A percentile compares a stretch with the other conserved stretches of the same genome.
Conservation (phyloP, 345 rosid species). For the Conringia planisiliqua region DNA sequence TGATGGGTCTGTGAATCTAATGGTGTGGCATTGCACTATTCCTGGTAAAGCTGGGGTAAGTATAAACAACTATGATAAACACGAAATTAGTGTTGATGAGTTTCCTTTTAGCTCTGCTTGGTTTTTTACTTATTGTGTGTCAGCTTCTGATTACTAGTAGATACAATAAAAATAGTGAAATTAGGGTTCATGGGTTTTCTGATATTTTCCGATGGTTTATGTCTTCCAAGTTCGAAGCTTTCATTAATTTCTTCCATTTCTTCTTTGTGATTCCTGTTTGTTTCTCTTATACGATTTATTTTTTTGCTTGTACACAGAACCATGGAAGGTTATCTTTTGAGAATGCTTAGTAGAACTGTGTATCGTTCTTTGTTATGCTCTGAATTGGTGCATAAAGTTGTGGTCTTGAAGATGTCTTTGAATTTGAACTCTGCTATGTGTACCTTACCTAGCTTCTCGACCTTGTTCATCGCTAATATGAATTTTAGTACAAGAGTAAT, state of each 20-base stretch:
- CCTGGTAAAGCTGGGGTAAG: constrained; percentile 97
- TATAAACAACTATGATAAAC: background rate
- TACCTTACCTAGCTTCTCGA: background rate
- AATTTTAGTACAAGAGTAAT: background rate
- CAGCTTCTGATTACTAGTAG: background rate
- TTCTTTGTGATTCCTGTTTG: background rate
- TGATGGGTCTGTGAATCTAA: constrained; percentile 86
- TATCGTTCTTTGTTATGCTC: background rate
- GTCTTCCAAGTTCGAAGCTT: background rate
- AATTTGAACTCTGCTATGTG: background rate
- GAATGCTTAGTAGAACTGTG: background rate
- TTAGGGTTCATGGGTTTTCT: constrained; percentile 15
- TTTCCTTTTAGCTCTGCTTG: background rate
- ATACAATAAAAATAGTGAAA: too few species aligned
- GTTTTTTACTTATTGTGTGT: background rate
- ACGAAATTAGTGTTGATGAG: background rate
- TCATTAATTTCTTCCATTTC: background rate
- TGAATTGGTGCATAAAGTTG: background rate
- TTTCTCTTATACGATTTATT: background rate
- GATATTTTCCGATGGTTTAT: background rate
- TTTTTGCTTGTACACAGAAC: background rate
- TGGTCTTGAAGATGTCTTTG: background rate
- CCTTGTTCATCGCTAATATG: background rate
- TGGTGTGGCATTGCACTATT: constrained; percentile 95
- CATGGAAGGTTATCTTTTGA: background rate